Evolutionary conservation across 495 filamentous ascomycete genomes (phyloP), one percentile per base, ranked within the genome.

Genomic region (Pseudoneurospora amorphoporcata): DNA sequence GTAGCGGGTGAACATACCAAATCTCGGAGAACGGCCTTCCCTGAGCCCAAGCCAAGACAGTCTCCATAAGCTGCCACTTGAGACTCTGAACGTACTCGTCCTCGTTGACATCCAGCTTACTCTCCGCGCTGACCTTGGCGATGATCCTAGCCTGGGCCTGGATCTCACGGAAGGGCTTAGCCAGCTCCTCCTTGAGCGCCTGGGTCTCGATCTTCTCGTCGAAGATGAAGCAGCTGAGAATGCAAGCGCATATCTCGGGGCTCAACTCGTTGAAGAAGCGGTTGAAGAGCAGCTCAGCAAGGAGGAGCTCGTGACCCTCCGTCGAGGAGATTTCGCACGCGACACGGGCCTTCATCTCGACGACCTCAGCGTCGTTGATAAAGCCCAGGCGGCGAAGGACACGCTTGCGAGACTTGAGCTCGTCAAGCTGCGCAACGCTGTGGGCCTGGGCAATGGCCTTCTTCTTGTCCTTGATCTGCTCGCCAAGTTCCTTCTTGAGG

Each of bases 351-450:
- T 99, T 99, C 76, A 98, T 86, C 83, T 97, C 89, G 69, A 99
- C 94, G 8, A 98, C 93, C 78, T 98, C 95, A 29, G 88, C 86
- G 41, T 98, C 95, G 81, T 97, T 92, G 82, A 98, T 95, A 81
- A 98, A 98, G 12, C 91, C 93, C 23, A 98, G 88, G n/a, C 96
- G 90, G 65, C 95, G 92, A 2, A 99, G 88, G n/a, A 99, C 95
- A 75, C 95, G 91, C 83, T 97, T 98, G 72, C 95, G 90, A 76
- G 90, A 92, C 83, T 98, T 98, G 61, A 99, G 87, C 82, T 99
- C 96, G 77, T 98, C 96, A 16, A 98, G 85, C 80, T 98, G 94
- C 78, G 95, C 89, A 69, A 97, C 90, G 58, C 91, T 91, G 77
- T 94, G 89, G 19, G 93, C 94, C 45, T 91, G 89, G 0, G 85